Percentiles rank a stretch among this genome's conserved stretches.
phyloP scores from a whole-genome alignment of 2,329 filamentous ascomycete species.

The Trichoderma lentiforme region DNA sequence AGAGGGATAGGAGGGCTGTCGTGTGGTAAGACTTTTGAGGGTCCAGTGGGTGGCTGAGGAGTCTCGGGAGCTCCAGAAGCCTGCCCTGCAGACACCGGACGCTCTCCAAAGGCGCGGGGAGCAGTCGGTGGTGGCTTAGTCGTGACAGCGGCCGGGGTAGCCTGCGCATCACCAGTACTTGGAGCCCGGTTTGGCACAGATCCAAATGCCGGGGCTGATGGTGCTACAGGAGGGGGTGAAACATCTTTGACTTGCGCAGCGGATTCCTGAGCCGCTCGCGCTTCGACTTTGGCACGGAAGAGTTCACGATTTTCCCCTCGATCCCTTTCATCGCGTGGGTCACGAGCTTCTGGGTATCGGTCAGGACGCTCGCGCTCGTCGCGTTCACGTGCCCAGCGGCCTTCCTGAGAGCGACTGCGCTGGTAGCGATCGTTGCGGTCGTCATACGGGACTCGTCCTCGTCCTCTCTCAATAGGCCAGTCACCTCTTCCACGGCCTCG shows the following conservation, averaged over 20 bases:
- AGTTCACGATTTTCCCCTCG: slow-evolving; percentile 41
- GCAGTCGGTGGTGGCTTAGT: slow-evolving; percentile 53
- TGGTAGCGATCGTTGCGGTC: slow-evolving; percentile 61
- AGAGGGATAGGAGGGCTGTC: slow-evolving; percentile 50
- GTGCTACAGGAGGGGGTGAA: slow-evolving; percentile 56
- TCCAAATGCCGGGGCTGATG: slow-evolving; percentile 57
- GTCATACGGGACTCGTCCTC: slow-evolving; percentile 57
- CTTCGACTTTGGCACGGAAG: slow-evolving; percentile 49
- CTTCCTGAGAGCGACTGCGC: slow-evolving; percentile 64
- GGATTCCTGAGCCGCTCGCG: slow-evolving; percentile 48
- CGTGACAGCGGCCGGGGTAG: slow-evolving; percentile 29
- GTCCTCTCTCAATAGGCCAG: slow-evolving; percentile 45
- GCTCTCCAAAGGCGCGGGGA: slow-evolving; percentile 51
- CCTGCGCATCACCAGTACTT: slow-evolving; percentile 31
- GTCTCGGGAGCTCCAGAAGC: slow-evolving; percentile 34
- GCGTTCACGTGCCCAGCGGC: slow-evolving; percentile 55
- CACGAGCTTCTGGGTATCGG: slow-evolving; percentile 41
- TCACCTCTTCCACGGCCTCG: slow-evolving; percentile 47
- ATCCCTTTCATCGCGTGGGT: slow-evolving; percentile 48
- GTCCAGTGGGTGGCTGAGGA: slow-evolving; percentile 37
- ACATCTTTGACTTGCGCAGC: slow-evolving; percentile 48
- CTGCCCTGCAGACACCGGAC: slow-evolving; percentile 44
- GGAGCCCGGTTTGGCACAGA: slow-evolving; percentile 49
- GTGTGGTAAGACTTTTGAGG: slow-evolving; percentile 39
- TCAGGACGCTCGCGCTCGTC: slow-evolving; percentile 52